These are phyloP conservation scores for Lactarius hengduanensis DNA, from an alignment of 768 basidiomycete genomes.

Conservation along the genomic window DNA sequence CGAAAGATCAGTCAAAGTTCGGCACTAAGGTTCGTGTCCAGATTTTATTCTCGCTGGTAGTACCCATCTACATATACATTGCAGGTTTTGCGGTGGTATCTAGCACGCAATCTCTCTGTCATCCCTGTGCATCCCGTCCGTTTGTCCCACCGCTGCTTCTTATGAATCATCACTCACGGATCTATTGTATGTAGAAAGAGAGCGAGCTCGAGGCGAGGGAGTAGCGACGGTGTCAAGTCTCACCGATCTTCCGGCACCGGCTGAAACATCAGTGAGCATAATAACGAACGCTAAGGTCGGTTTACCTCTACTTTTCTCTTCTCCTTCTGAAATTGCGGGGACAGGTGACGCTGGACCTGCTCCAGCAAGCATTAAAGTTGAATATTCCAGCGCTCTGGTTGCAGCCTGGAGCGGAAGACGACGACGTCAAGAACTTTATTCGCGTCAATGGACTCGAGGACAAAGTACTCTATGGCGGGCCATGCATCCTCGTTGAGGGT, in stretches of 20 bases:
- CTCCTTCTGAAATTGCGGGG: not conserved
- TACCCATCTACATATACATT: not conserved
- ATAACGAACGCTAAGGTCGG: conserved; percentile 72
- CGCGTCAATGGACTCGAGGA: conserved; percentile 60
- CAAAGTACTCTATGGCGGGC: conserved; percentile 76
- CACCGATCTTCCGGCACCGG: conserved; percentile 55
- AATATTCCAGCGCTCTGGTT: conserved; percentile 81
- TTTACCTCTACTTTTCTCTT: not conserved
- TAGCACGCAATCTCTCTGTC: conserved; percentile 53
- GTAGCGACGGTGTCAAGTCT: conserved; percentile 55
- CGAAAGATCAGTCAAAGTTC: conserved; percentile 73
- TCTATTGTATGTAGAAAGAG: conserved; percentile 50
- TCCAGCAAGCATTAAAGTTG: conserved; percentile 68
- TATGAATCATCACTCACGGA: not conserved
- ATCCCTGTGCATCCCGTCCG: conserved; percentile 75
- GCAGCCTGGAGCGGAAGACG: conserved; percentile 84
- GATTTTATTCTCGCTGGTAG: not conserved
- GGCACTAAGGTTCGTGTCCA: conserved; percentile 60
- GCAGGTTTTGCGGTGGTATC: conserved; percentile 79
- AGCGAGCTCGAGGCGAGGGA: conserved; percentile 67
- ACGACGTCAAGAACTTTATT: conserved; percentile 60
- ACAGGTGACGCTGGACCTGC: conserved; percentile 66
- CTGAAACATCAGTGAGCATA: conserved; percentile 71
- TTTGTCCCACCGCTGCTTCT: not conserved
- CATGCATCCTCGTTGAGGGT: conserved; percentile 79